Base-by-base conservation (phyloP, 1,284 basidiomycete genomes). In the Sporisorium scitamineum region DNA sequence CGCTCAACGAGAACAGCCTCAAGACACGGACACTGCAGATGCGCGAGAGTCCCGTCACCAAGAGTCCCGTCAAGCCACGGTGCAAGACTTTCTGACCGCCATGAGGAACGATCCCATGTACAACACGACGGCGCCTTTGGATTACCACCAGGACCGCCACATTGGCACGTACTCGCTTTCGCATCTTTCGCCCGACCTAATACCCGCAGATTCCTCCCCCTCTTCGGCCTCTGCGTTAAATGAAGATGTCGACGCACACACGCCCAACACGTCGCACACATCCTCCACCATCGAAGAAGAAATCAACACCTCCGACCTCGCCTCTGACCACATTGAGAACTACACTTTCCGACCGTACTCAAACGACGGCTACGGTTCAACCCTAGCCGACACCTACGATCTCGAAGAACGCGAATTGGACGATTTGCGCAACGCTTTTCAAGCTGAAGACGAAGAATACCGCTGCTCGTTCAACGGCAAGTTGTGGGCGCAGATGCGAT, bases 61-160 rank as follows among this genome's bases (percentile, higher is more conserved):
- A 24, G 39, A 24, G 13, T 22, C 14, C 2, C n/a, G n/a, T n/a
- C 39, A 56, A 6, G 67, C 32, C 27, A 65, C 57, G 2, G 62
- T 70, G 22, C 47, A 65, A 1, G 57, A 70, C 41, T 70, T 70
- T 20, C 26, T 65, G 3, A 14, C 50, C 2, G 57, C 41, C 14
- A 70, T 70, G 68, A 47, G 61, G 5, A 60, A 18, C 22, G 68
- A 70, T 56, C 68, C 68, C 1, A 50, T 70, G 54, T 70, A 64
- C 32, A 31, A 20, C 22, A 18, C 32, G 1, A 0, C 52, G 22
- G 44, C 34, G 10, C 32, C 50, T 7, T 45, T 69, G 32, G 67
- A 63, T 26, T 69, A 51, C 18, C 53, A 63, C 2, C 56, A 60
- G 18, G 67, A 69, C n/a, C 67, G 53, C 4, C 67, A 69, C 32